phyloP scores from a whole-genome alignment of 2,329 filamentous ascomycete genomes.

The Penicillium rolfsii region DNA sequence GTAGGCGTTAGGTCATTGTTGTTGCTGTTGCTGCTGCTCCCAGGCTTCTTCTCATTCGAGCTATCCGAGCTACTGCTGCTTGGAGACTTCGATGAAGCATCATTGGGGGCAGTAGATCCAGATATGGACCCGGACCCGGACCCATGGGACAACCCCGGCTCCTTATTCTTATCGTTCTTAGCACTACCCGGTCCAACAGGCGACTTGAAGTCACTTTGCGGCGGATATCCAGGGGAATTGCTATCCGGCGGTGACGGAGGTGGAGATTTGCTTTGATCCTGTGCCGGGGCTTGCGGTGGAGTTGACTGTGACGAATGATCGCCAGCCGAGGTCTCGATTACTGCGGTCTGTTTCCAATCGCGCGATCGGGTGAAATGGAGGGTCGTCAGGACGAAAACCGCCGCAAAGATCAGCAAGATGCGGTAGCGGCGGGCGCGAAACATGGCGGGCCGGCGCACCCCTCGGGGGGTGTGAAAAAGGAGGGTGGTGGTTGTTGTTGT shows the following conservation, averaged over 20 bases:
- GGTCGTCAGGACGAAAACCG: slow-evolving; percentile 49
- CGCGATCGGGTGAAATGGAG: slow-evolving; percentile 56
- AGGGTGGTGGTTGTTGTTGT: background rate
- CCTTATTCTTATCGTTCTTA: slow-evolving; percentile 4
- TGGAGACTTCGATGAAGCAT: slow-evolving; percentile 10
- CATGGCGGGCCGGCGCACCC: slow-evolving; percentile 40
- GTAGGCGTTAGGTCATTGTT: background rate
- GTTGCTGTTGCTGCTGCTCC: background rate
- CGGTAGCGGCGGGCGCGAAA: slow-evolving; percentile 55
- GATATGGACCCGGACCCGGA: background rate
- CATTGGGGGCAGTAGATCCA: background rate
- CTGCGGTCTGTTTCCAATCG: slow-evolving; percentile 36
- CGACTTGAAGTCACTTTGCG: slow-evolving; percentile 1
- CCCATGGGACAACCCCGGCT: background rate
- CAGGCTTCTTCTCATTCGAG: slow-evolving; percentile 3
- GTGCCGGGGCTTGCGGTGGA: slow-evolving; percentile 10
- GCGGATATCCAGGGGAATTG: slow-evolving; percentile 16
- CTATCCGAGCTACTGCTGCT: slow-evolving; percentile 13
- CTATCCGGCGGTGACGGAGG: slow-evolving; percentile 18
- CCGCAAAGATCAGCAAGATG: slow-evolving; percentile 50
- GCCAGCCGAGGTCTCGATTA: slow-evolving; percentile 17
- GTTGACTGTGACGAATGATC: slow-evolving; percentile 9
- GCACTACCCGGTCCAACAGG: background rate
- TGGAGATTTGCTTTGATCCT: slow-evolving; percentile 19
- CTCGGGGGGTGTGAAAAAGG: background rate